Evolutionary conservation across 2,329 filamentous ascomycete genomes (phyloP), one percentile per base, ranked within the genome.

Genomic region (Penicillium sp.): DNA sequence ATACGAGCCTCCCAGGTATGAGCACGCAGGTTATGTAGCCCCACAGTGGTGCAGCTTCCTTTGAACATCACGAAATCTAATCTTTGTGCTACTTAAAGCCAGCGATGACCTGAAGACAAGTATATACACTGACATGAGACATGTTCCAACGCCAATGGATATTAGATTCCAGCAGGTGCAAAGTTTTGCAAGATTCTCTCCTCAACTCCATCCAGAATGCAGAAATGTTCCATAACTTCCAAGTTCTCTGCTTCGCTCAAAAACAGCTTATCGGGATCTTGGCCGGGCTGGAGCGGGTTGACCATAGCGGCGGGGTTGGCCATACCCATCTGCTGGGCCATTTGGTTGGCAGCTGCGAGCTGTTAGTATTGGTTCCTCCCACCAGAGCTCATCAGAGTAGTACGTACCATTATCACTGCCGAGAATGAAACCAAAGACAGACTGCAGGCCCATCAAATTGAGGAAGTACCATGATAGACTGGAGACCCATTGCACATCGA

Each of bases 391-490:
- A 14, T 30, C 2, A 14, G 5, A 13, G 22, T 16, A 39, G 39
- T 52, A 50, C 84, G 70, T 77, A 96, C 91, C 85, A 71, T 97
- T 97, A 64, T 99, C 95, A 69, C 87, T 95, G 8, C 93, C 93
- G 12, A 99, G 80, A 41, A 99, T 85, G 70, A 96, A 97, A 66
- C 93, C 95, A 71, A 99, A 99, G 50, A 99, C 91, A 46, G 92
- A 89, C 71, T 97, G 92, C 50, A 99, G 78, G 39, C 95, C 93
- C 68, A 99, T 97, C 56, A 99, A 84, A 65, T 95, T 97, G 59
- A 99, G 76, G 68, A 99, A 97, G 76, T 99, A 99, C 91, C 93
- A 99, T 52, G 90, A 95, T 71, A 99, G 84, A 72, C 90, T 95
- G 0, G 91, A 96, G 74, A 99, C 95, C 93, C 93, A 99, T 72